Percentiles rank a stretch among this genome's conserved stretches.
phyloP scores from a whole-genome alignment of 176 grass and related monocot genomes.

The Ampelocalamus luodianensis region DNA sequence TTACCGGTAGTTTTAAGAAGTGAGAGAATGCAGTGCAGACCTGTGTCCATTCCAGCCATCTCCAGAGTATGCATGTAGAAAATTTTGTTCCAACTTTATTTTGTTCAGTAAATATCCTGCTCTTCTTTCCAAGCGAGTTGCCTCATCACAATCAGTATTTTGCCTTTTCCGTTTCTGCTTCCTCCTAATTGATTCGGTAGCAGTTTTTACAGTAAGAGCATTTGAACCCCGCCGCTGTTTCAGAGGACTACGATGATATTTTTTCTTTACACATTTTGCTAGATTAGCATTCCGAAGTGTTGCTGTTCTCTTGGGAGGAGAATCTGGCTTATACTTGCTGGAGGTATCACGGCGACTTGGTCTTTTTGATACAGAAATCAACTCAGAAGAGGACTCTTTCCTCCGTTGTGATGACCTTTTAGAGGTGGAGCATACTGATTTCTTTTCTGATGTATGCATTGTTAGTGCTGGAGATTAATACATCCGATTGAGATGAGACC shows the following conservation, averaged over 20 bases:
- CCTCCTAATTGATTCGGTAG: conserved; percentile 41
- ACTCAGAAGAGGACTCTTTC: conserved; percentile 39
- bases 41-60: conserved; percentile 99
- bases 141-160: conserved; percentile 67
- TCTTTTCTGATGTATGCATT: conserved; percentile 69
- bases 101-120: conserved; percentile 80
- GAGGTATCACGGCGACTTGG: conserved; percentile 43
- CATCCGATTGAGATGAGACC: conserved; percentile 14
- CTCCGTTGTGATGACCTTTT: conserved; percentile 45
- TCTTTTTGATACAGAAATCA: conserved; percentile 45
- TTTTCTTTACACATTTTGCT: conserved; percentile 46
- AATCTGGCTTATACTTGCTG: conserved; percentile 48
- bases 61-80: conserved; percentile 91
- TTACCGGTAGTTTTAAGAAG: background rate
- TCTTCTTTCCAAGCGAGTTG: conserved; percentile 77
- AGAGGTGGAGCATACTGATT: conserved; percentile 47
- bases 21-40: conserved; percentile 45
- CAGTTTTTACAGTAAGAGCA: conserved; percentile 46
- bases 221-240: conserved; percentile 41
- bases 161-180: conserved; percentile 63
- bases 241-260: conserved; percentile 47
- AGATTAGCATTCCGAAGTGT: conserved; percentile 42
- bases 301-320: conserved; percentile 48
- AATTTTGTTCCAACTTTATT: conserved; percentile 89
- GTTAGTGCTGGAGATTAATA: background rate